Evolutionary conservation across 306 rosid species (phyloP).

Genomic region (Astragalus membranaceus): DNA sequence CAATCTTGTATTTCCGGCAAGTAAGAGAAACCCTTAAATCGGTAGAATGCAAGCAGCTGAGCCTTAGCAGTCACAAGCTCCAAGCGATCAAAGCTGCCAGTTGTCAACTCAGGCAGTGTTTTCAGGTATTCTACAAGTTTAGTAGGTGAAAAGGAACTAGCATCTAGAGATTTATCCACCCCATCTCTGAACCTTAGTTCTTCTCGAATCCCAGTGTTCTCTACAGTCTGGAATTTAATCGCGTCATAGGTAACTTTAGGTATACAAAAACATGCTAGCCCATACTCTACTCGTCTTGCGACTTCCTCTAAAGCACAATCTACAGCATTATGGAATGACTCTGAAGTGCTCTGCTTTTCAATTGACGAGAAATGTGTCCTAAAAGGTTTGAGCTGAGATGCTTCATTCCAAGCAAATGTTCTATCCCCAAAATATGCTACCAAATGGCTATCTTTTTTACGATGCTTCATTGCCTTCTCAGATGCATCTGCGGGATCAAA

Average conservation of each 20-base stretch:
- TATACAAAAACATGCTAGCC: constrained; percentile 72
- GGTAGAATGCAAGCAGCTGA: constrained; percentile 67
- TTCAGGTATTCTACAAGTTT: constrained; percentile 48
- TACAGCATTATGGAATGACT: constrained; percentile 72
- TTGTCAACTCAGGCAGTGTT: constrained; percentile 56
- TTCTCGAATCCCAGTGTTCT: constrained; percentile 68
- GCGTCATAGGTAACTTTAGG: constrained; percentile 50
- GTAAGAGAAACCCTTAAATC: constrained; percentile 60
- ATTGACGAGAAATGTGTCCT: constrained; percentile 53
- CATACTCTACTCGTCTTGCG: constrained; percentile 67
- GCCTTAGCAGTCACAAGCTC: constrained; percentile 80
- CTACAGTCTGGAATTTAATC: constrained; percentile 57
- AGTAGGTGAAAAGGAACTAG: constrained; percentile 48
- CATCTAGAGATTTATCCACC: constrained; percentile 51
- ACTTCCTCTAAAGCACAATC: constrained; percentile 80
- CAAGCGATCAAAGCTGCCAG: constrained; percentile 47
- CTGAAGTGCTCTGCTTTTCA: constrained; percentile 71
- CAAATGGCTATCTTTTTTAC: constrained; percentile 75
- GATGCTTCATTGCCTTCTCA: constrained; percentile 78
- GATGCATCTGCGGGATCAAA: constrained; percentile 82
- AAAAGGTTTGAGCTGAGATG: constrained; percentile 66
- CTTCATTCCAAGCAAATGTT: constrained; percentile 97
- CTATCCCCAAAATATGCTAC: constrained; percentile 96
- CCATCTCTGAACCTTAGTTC: constrained; percentile 42
- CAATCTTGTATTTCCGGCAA: constrained; percentile 70